Percentiles rank a stretch among this genome's conserved stretches.
Evolutionary conservation across 441 rosid species (phyloP).

Genomic region (Populus hybrid): DNA sequence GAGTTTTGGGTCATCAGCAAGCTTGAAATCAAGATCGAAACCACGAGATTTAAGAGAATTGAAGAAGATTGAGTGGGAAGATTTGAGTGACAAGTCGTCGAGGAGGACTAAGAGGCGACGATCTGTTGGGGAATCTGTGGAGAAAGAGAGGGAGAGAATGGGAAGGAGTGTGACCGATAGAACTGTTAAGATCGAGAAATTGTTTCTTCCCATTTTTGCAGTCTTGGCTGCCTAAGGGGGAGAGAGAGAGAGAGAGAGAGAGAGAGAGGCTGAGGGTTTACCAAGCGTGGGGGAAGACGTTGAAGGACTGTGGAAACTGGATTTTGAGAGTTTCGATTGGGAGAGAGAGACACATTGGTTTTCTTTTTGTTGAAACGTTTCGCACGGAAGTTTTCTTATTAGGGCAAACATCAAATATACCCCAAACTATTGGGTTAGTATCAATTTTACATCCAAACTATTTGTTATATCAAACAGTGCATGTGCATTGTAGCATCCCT

Average conservation of each 20-base stretch:
- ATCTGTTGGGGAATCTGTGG: too few relatives aligned
- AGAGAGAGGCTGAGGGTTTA: neutral
- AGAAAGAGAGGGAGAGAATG: too few relatives aligned
- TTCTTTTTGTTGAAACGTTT: neutral
- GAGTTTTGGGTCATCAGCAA: too few relatives aligned
- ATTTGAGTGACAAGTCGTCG: conserved; percentile 71
- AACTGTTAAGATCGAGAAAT: too few relatives aligned
- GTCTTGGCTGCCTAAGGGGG: conserved; percentile 5
- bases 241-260: neutral
- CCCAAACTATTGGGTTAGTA: neutral
- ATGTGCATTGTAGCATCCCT: too few relatives aligned
- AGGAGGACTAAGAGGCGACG: conserved; percentile 43
- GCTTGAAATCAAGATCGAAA: too few relatives aligned
- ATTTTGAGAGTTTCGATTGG: neutral
- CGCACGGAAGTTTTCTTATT: neutral
- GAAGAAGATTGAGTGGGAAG: too few relatives aligned
- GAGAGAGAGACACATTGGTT: neutral
- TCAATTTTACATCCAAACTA: neutral
- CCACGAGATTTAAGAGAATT: too few relatives aligned
- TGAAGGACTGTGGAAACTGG: neutral
- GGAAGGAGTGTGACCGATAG: too few relatives aligned
- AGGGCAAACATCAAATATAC: neutral
- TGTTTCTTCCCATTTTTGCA: too few relatives aligned
- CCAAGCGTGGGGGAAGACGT: neutral
- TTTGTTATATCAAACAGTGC: neutral